A percentile compares a stretch with the other conserved stretches of the same genome.
Evolutionary conservation across 805 yeast species (phyloP).

Genomic region (Brettanomyces bruxellensis): DNA sequence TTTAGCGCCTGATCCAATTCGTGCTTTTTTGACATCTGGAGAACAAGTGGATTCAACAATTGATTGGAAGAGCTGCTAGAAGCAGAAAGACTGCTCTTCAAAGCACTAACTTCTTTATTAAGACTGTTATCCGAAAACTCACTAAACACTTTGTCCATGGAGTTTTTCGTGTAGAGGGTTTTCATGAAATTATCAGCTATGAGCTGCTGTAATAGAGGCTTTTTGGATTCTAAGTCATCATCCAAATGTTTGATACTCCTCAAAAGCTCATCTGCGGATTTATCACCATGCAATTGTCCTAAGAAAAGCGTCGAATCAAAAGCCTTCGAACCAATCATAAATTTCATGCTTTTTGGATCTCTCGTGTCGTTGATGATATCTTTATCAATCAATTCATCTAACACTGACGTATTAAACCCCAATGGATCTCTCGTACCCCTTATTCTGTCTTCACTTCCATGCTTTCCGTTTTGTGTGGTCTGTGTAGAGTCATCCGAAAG

Average conservation of each 20-base stretch:
- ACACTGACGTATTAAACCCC: slow-evolving; percentile 39
- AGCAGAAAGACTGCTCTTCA: slow-evolving; percentile 33
- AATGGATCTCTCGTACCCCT: slow-evolving; percentile 38
- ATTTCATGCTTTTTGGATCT: slow-evolving; percentile 29
- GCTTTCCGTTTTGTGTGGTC: not conserved
- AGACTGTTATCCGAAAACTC: slow-evolving; percentile 33
- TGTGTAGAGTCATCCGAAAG: slow-evolving; percentile 13
- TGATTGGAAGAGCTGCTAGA: slow-evolving; percentile 43
- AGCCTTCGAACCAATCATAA: slow-evolving; percentile 45
- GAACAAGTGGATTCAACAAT: slow-evolving; percentile 50
- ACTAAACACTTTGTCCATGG: slow-evolving; percentile 49
- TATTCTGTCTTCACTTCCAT: slow-evolving; percentile 1
- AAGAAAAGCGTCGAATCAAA: slow-evolving; percentile 52
- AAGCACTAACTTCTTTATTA: slow-evolving; percentile 8
- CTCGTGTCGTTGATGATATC: slow-evolving; percentile 30
- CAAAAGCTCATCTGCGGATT: slow-evolving; percentile 41
- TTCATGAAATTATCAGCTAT: slow-evolving; percentile 53
- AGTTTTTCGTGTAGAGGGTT: slow-evolving; percentile 57
- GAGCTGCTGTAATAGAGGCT: slow-evolving; percentile 38
- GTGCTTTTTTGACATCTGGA: slow-evolving; percentile 37
- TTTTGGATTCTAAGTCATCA: slow-evolving; percentile 37
- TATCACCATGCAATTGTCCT: slow-evolving; percentile 45
- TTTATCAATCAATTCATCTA: slow-evolving; percentile 31
- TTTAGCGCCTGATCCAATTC: slow-evolving; percentile 40
- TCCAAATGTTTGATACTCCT: slow-evolving; percentile 42